phyloP scores from a whole-genome alignment of 805 yeast genomes.

The Blastobotrys americana region DNA sequence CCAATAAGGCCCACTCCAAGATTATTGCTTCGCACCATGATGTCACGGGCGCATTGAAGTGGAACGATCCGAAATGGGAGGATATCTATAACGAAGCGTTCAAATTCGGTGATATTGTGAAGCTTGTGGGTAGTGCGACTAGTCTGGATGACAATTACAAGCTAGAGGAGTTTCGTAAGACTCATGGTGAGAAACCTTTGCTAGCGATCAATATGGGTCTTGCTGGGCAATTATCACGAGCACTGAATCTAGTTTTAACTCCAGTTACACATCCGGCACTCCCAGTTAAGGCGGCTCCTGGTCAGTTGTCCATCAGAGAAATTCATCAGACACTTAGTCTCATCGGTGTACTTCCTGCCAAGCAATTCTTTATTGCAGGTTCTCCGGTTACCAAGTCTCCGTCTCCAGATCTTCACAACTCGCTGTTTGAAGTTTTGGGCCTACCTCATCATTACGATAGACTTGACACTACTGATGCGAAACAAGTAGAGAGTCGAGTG shows the following conservation, averaged over 20 bases:
- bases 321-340: constrained; percentile 50
- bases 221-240: constrained; percentile 70
- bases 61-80: constrained; percentile 72
- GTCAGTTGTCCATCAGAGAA: constrained; percentile 61
- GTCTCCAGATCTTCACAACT: constrained; percentile 80
- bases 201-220: constrained; percentile 80
- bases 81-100: constrained; percentile 61
- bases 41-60: constrained; percentile 50
- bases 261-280: constrained; percentile 74
- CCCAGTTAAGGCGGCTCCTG: constrained; percentile 71
- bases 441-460: constrained; percentile 65
- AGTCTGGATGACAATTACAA: constrained; percentile 58
- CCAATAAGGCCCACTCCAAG: constrained; percentile 52
- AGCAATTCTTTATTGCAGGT: constrained; percentile 70
- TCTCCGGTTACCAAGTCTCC: constrained; percentile 78
- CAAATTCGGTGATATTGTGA: constrained; percentile 61
- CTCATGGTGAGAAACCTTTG: constrained; percentile 54
- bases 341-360: constrained; percentile 55
- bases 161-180: constrained; percentile 60
- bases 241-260: constrained; percentile 65
- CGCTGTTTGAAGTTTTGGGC: constrained; percentile 67
- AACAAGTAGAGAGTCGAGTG: constrained; percentile 46
- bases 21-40: constrained; percentile 83
- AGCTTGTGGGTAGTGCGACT: constrained; percentile 75
- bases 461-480: constrained; percentile 61